These are phyloP conservation scores for Chlamydomonas urium DNA, from an alignment of 139 green algal species.

Conservation along the genomic window DNA sequence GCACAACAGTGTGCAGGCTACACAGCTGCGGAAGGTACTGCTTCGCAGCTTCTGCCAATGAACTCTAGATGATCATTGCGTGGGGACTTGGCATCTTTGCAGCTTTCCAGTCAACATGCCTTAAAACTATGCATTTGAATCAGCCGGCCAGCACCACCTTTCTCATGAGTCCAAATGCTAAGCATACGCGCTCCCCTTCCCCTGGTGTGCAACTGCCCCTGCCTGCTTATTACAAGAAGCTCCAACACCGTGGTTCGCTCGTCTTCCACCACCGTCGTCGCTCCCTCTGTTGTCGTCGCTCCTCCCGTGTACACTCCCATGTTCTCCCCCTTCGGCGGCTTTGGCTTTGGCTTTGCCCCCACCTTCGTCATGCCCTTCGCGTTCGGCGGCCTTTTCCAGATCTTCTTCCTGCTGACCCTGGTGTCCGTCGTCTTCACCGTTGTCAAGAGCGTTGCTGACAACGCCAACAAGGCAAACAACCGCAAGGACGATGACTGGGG, in stretches of 20 bases:
- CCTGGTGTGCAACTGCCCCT: too few species aligned
- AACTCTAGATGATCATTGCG: too few species aligned
- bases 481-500: constrained; percentile 8
- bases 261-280: not conserved
- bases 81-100: too few species aligned
- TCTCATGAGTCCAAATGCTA: too few species aligned
- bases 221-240: too few species aligned
- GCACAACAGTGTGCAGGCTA: too few species aligned
- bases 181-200: too few species aligned
- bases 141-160: constrained; percentile 9
- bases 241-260: too few species aligned
- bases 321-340: constrained; percentile 8
- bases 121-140: too few species aligned
- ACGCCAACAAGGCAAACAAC: not conserved
- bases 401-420: not conserved
- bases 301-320: not conserved
- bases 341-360: constrained; percentile 1
- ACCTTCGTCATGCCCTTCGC: not conserved
- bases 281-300: not conserved
- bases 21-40: too few species aligned
- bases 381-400: not conserved
- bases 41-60: too few species aligned
- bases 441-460: not conserved
- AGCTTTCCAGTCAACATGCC: too few species aligned
- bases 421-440: constrained; percentile 9